phyloP scores from a whole-genome alignment of 1,139 yeast genomes.

The Arxiozyma slooffiae region DNA sequence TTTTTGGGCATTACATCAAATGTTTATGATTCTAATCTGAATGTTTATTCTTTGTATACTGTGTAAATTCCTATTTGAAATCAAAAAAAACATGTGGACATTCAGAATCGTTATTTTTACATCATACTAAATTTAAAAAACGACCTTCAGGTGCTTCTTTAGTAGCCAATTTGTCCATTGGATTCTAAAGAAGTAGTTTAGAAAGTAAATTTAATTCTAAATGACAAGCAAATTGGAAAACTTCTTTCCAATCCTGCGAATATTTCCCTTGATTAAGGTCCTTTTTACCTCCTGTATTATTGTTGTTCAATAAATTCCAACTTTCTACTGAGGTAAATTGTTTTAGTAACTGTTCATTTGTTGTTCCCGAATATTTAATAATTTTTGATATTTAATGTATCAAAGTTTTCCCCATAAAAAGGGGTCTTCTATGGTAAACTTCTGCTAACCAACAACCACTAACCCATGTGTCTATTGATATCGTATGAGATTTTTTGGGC shows the following conservation, averaged over 20 bases:
- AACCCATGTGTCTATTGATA: slow-evolving; percentile 71
- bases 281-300: background rate
- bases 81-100: slow-evolving; percentile 42
- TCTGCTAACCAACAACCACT: slow-evolving; percentile 74
- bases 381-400: slow-evolving; percentile 55
- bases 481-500: slow-evolving; percentile 44
- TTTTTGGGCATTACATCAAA: background rate
- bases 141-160: slow-evolving; percentile 44
- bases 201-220: slow-evolving; percentile 42
- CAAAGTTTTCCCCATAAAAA: slow-evolving; percentile 63
- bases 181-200: slow-evolving; percentile 54
- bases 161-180: slow-evolving; percentile 38
- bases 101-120: slow-evolving; percentile 41
- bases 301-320: slow-evolving; percentile 32
- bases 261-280: slow-evolving; percentile 18
- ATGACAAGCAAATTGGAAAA: slow-evolving; percentile 52
- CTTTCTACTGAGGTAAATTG: slow-evolving; percentile 33
- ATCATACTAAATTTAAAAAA: slow-evolving; percentile 42
- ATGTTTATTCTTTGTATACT: slow-evolving; percentile 11
- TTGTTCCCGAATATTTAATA: slow-evolving; percentile 54
- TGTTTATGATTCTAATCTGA: background rate
- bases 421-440: slow-evolving; percentile 59
- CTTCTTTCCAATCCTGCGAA: slow-evolving; percentile 38
- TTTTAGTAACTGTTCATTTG: slow-evolving; percentile 36
- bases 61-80: slow-evolving; percentile 46